Conservation (phyloP, 1,139 yeast species). For the Candida buenavistaensis region DNA sequence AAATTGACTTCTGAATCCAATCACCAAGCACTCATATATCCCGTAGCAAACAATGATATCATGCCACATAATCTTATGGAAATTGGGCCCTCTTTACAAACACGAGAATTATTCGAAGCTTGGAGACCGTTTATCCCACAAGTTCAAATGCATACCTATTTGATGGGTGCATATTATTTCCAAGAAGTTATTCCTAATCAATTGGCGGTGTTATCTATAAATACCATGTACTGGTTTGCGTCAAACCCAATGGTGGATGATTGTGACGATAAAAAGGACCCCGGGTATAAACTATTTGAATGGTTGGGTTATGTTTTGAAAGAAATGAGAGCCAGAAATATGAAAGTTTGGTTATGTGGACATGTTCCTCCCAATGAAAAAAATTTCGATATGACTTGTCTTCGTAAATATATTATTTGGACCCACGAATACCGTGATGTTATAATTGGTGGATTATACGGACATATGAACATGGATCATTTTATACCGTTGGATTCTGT, state of each 20-base stretch:
- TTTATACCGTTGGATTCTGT: conserved; percentile 74
- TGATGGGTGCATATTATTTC: conserved; percentile 72
- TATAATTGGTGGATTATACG: conserved; percentile 78
- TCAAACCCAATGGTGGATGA: conserved; percentile 81
- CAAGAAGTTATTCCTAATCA: conserved; percentile 75
- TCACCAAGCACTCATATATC: background rate
- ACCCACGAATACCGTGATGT: conserved; percentile 78
- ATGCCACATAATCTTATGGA: conserved; percentile 85
- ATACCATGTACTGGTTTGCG: conserved; percentile 73
- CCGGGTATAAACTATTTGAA: conserved; percentile 72
- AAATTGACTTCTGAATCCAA: conserved; percentile 1
- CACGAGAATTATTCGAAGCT: conserved; percentile 69
- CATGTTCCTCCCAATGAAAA: conserved; percentile 87
- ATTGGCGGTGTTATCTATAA: conserved; percentile 74
- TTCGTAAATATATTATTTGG: conserved; percentile 75
- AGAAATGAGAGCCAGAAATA: conserved; percentile 69
- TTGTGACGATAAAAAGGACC: conserved; percentile 69
- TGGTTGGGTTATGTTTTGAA: conserved; percentile 78
- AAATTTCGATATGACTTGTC: conserved; percentile 71
- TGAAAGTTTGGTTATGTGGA: conserved; percentile 86
- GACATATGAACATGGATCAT: conserved; percentile 89
- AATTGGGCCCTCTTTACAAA: conserved; percentile 82
- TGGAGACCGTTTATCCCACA: conserved; percentile 79
- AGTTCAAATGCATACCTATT: conserved; percentile 72
- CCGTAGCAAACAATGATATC: conserved; percentile 65